phyloP scores from a whole-genome alignment of 177 flowering plant genomes.

The Vitis hybrid region DNA sequence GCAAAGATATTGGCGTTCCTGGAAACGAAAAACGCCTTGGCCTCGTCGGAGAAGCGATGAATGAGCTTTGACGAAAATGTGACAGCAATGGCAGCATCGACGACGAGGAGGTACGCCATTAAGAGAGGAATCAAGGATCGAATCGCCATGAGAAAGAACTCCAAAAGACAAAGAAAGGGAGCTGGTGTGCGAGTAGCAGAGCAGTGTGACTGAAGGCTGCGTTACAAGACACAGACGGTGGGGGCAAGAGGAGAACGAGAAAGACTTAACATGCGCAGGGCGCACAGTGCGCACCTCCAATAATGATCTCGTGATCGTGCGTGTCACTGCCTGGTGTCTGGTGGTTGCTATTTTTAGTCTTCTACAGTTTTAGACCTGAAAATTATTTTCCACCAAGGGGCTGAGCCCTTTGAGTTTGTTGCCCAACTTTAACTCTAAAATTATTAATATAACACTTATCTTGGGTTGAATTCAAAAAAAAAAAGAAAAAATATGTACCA shows the following conservation, averaged over 20 bases:
- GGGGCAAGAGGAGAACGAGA: neutral
- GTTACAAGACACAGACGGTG: neutral
- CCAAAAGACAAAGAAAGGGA: too few species aligned
- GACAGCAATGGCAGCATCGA: constrained; percentile 11
- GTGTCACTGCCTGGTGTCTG: too few species aligned
- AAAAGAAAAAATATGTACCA: too few species aligned
- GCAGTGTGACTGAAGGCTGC: neutral
- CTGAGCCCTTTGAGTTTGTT: too few species aligned
- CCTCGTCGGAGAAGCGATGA: constrained; percentile 82
- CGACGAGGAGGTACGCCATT: constrained; percentile 5
- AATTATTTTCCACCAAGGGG: too few species aligned
- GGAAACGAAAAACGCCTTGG: constrained; percentile 33
- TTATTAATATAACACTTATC: too few species aligned
- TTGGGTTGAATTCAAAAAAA: too few species aligned
- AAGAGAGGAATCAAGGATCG: constrained; percentile 14
- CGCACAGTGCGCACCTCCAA: constrained; percentile 1
- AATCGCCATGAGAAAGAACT: constrained; percentile 18
- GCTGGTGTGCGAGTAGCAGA: too few species aligned
- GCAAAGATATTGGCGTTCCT: constrained; percentile 10
- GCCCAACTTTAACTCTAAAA: too few species aligned
- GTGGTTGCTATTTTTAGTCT: too few species aligned
- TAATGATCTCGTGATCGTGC: too few species aligned
- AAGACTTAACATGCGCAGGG: neutral
- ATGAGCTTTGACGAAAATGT: constrained; percentile 52
- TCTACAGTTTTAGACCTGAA: too few species aligned